Percentiles rank a stretch among this genome's conserved stretches.
phyloP scores from a whole-genome alignment of 768 basidiomycete species.

The Xerocomellus amylosporus region DNA sequence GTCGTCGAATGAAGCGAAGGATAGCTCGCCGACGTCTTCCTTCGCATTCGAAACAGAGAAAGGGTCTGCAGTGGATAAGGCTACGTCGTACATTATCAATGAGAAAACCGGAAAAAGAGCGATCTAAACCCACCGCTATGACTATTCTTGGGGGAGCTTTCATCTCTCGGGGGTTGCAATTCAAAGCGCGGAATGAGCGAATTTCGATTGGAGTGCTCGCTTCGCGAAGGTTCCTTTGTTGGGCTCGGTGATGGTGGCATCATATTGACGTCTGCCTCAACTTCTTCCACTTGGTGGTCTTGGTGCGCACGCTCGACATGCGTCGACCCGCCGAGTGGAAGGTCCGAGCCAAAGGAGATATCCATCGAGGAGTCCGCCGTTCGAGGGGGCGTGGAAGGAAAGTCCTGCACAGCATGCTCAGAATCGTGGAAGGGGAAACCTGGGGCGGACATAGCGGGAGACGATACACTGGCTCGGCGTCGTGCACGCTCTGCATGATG shows the following conservation, averaged over 20 bases:
- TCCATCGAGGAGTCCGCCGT: constrained; percentile 25
- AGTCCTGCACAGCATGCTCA: constrained; percentile 11
- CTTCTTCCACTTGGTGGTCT: constrained; percentile 26
- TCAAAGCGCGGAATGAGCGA: constrained; percentile 37
- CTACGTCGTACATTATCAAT: constrained; percentile 10
- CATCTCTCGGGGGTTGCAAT: constrained; percentile 13
- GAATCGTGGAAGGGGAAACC: constrained; percentile 36
- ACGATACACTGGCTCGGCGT: constrained; percentile 31
- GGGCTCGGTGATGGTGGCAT: constrained; percentile 52
- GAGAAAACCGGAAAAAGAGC: background rate
- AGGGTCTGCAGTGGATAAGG: constrained; percentile 16
- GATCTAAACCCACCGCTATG: constrained; percentile 14
- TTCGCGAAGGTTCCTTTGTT: constrained; percentile 25
- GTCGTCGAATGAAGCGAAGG: constrained; percentile 31
- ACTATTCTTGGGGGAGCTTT: constrained; percentile 23
- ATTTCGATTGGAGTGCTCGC: constrained; percentile 26
- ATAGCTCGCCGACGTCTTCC: constrained; percentile 27
- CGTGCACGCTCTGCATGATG: constrained; percentile 57
- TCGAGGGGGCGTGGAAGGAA: constrained; percentile 25
- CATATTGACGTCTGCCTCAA: constrained; percentile 42
- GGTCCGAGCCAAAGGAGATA: constrained; percentile 7
- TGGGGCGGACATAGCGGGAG: constrained; percentile 32
- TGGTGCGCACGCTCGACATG: constrained; percentile 37
- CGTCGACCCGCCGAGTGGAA: constrained; percentile 38
- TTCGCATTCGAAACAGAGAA: constrained; percentile 20